A percentile compares a stretch with the other conserved stretches of the same genome.
These are phyloP conservation scores for Nelumbo lutea DNA, from an alignment of 164 flowering plant genomes.

Conservation along the genomic window DNA sequence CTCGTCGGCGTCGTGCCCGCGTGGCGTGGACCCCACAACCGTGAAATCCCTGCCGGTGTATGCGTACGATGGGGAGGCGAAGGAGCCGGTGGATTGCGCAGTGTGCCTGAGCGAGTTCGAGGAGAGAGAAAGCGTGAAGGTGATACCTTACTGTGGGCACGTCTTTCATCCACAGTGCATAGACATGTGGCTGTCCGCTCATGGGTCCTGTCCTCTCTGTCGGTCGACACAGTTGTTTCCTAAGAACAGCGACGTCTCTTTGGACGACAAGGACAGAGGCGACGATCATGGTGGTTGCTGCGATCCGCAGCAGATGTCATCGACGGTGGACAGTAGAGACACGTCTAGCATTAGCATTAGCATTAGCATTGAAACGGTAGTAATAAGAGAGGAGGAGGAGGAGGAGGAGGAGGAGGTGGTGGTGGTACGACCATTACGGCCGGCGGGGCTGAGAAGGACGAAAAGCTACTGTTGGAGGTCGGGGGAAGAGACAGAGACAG, in stretches of 20 bases:
- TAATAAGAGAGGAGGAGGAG: not conserved
- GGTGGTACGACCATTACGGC: not conserved
- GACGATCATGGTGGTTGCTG: too few species aligned
- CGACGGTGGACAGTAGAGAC: too few species aligned
- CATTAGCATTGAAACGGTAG: too few species aligned
- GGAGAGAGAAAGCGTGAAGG: constrained; percentile 40
- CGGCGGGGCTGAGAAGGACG: constrained; percentile 16
- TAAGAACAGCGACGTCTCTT: not conserved
- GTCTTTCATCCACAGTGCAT: constrained; percentile 58
- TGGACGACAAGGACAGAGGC: too few species aligned
- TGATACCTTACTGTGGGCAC: constrained; percentile 49
- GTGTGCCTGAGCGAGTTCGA: constrained; percentile 59
- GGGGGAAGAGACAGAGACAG: not conserved
- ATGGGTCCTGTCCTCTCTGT: constrained; percentile 65
- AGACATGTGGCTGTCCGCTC: constrained; percentile 52
- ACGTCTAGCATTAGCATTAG: too few species aligned
- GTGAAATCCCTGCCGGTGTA: constrained; percentile 40
- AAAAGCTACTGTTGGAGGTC: constrained; percentile 20
- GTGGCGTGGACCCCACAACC: constrained; percentile 17
- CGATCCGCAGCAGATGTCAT: too few species aligned
- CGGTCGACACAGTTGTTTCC: constrained; percentile 28
- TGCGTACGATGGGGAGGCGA: constrained; percentile 21
- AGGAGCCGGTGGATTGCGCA: constrained; percentile 38
- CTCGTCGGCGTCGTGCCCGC: not conserved
- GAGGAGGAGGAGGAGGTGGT: not conserved